phyloP scores from a whole-genome alignment of 2,329 filamentous ascomycete species.

The Aspergillus japonicus region DNA sequence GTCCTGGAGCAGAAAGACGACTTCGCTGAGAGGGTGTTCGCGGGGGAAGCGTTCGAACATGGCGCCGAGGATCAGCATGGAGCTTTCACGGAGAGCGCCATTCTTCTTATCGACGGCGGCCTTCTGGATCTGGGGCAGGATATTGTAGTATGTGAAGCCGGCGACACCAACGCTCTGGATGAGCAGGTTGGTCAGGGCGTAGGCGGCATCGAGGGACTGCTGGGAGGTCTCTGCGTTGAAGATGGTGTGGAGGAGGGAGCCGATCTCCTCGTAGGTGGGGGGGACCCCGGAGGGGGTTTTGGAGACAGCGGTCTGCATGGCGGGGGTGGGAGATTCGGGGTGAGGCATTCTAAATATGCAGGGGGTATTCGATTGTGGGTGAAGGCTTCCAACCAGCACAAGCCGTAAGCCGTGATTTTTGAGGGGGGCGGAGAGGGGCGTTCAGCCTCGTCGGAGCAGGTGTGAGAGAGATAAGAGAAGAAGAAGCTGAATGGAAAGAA shows the following conservation, averaged over 20 bases:
- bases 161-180: slow-evolving; percentile 65
- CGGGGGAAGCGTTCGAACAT: slow-evolving; percentile 86
- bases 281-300: slow-evolving; percentile 49
- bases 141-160: slow-evolving; percentile 60
- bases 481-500: background rate
- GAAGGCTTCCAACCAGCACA: background rate
- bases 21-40: slow-evolving; percentile 74
- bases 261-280: slow-evolving; percentile 66
- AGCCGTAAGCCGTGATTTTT: background rate
- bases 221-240: slow-evolving; percentile 69
- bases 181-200: slow-evolving; percentile 63
- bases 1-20: slow-evolving; percentile 78
- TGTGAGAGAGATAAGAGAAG: background rate
- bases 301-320: slow-evolving; percentile 49
- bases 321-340: slow-evolving; percentile 39
- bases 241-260: slow-evolving; percentile 63
- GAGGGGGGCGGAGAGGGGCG: background rate
- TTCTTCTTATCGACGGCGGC: slow-evolving; percentile 93
- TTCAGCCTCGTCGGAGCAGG: background rate
- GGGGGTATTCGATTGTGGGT: background rate
- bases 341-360: slow-evolving; percentile 47
- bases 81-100: slow-evolving; percentile 77
- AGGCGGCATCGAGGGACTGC: slow-evolving; percentile 66
- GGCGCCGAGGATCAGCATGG: slow-evolving; percentile 92
- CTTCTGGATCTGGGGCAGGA: slow-evolving; percentile 67